Percentiles rank a stretch among this genome's conserved stretches.
Conservation (phyloP, 1,139 yeast genomes). For the Hyphopichia pseudoburtonii region DNA sequence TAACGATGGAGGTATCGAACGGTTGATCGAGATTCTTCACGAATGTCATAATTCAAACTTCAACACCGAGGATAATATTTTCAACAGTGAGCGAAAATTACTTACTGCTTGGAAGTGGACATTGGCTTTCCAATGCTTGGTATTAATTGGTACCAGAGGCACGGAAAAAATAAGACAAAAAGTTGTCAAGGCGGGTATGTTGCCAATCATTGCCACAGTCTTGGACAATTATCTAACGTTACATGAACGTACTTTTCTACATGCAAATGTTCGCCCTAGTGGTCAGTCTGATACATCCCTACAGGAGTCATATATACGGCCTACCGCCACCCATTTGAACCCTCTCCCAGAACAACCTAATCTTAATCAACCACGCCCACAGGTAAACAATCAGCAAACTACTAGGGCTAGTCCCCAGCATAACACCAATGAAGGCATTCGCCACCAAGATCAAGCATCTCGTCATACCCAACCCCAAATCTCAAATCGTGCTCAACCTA, state of each 20-base stretch:
- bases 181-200: slow-evolving; percentile 87
- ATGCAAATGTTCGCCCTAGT: slow-evolving; percentile 20
- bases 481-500: not conserved
- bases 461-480: slow-evolving; percentile 3
- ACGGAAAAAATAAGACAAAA: slow-evolving; percentile 81
- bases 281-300: not conserved
- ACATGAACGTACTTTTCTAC: slow-evolving; percentile 39
- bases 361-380: slow-evolving; percentile 4
- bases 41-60: slow-evolving; percentile 59
- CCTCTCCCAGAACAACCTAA: slow-evolving; percentile 5
- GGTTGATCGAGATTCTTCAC: slow-evolving; percentile 80
- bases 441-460: too few relatives aligned
- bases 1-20: slow-evolving; percentile 87
- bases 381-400: slow-evolving; percentile 3
- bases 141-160: slow-evolving; percentile 89
- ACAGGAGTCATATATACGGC: slow-evolving; percentile 6
- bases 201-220: slow-evolving; percentile 89
- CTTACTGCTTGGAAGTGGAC: slow-evolving; percentile 96
- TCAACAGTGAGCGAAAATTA: slow-evolving; percentile 49
- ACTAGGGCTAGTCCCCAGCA: slow-evolving; percentile 2
- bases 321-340: not conserved
- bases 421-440: slow-evolving; percentile 2
- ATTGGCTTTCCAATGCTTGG: slow-evolving; percentile 86
- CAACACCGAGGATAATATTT: slow-evolving; percentile 35
- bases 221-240: slow-evolving; percentile 73